phyloP scores from a whole-genome alignment of 2,329 filamentous ascomycete genomes.

The Paramyrothecium sp. region DNA sequence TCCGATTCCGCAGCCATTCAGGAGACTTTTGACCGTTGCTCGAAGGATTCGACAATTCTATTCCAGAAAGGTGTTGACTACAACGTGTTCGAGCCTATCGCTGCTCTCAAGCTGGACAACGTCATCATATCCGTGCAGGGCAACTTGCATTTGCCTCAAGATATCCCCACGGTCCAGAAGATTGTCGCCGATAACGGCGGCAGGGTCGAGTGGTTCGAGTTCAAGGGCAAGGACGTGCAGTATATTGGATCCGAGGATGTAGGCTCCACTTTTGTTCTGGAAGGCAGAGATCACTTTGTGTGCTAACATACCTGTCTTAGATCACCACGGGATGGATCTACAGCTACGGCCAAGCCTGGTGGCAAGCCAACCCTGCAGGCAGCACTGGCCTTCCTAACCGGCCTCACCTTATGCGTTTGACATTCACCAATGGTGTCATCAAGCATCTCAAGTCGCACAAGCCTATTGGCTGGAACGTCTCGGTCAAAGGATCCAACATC shows the following conservation, averaged over 20 bases:
- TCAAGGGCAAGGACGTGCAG: neutral
- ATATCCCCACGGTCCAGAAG: neutral
- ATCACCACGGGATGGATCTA: neutral
- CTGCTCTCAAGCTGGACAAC: neutral
- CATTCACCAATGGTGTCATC: neutral
- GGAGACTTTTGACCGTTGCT: neutral
- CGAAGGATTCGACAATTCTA: neutral
- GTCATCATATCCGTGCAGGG: neutral
- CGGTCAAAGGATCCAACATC: neutral
- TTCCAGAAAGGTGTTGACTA: neutral
- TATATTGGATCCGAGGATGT: neutral
- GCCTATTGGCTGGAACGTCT: conserved; percentile 1
- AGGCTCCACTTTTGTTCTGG: neutral
- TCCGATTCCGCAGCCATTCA: neutral
- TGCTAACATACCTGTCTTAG: neutral
- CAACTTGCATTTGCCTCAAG: neutral
- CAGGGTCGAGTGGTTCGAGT: neutral
- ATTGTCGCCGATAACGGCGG: neutral
- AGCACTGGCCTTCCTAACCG: neutral
- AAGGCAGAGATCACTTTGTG: neutral
- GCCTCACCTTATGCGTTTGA: conserved; percentile 1
- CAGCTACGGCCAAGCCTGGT: neutral
- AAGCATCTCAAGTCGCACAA: neutral
- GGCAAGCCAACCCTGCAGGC: neutral
- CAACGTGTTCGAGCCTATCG: neutral